phyloP scores from a whole-genome alignment of 495 filamentous ascomycete species.

The Neurospora tetrasperma region DNA sequence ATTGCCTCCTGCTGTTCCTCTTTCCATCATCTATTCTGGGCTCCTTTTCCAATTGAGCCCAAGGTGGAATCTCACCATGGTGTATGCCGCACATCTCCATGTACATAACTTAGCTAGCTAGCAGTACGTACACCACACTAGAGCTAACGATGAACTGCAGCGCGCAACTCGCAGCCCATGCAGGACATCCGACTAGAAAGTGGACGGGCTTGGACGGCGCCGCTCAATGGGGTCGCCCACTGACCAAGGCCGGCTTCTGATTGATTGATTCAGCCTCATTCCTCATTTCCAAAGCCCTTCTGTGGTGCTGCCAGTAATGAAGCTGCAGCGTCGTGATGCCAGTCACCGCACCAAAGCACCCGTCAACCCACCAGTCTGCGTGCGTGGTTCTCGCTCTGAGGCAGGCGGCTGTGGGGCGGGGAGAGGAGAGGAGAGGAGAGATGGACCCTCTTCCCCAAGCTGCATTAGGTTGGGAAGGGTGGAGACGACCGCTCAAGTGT shows the following conservation, averaged over 20 bases:
- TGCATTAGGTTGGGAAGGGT: background rate
- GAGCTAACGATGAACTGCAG: background rate
- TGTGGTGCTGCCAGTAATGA: background rate
- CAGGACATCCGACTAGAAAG: background rate
- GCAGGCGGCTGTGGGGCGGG: background rate
- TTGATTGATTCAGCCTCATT: conserved; percentile 26
- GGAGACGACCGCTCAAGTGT: background rate
- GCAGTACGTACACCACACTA: background rate
- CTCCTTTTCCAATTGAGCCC: background rate
- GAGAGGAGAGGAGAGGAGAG: background rate
- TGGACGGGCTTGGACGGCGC: background rate
- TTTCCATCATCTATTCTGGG: background rate
- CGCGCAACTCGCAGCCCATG: background rate
- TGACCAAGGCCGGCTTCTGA: conserved; percentile 8
- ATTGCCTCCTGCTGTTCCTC: background rate
- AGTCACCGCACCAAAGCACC: background rate
- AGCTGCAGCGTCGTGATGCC: background rate
- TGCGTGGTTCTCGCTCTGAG: background rate
- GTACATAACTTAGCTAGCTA: background rate
- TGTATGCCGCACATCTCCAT: background rate
- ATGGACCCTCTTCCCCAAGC: background rate
- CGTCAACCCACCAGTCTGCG: background rate
- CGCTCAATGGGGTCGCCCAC: conserved; percentile 5
- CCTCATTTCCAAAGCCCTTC: conserved; percentile 3
- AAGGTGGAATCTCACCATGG: background rate